Percentiles rank a stretch among this genome's conserved stretches.
Evolutionary conservation across 2,329 filamentous ascomycete genomes (phyloP).

Genomic region (Paecilomyces variotii): DNA sequence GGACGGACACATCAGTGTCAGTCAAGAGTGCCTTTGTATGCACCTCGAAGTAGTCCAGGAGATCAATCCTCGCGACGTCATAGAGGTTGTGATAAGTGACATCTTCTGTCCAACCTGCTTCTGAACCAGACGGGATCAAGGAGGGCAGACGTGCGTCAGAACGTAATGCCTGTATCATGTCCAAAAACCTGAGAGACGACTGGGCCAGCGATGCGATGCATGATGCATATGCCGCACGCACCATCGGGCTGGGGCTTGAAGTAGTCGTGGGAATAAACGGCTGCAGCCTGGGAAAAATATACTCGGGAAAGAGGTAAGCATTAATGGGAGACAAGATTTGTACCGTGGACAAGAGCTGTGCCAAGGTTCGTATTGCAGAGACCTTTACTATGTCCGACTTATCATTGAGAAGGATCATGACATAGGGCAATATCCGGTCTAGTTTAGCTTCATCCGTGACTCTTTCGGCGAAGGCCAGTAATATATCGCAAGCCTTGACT

Average conservation of each 20-base stretch:
- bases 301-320: conserved; percentile 59
- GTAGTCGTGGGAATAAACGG: conserved; percentile 47
- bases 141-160: conserved; percentile 74
- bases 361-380: conserved; percentile 75
- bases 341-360: conserved; percentile 80
- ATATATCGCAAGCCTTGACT: conserved; percentile 79
- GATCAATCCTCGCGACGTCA: conserved; percentile 74
- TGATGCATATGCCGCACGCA: conserved; percentile 86
- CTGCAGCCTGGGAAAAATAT: conserved; percentile 53
- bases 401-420: conserved; percentile 76
- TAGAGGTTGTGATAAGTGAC: conserved; percentile 72
- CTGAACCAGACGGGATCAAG: conserved; percentile 64
- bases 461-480: conserved; percentile 84
- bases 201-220: conserved; percentile 83
- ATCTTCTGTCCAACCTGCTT: conserved; percentile 62
- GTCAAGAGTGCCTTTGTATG: conserved; percentile 88
- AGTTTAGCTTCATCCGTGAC: conserved; percentile 93
- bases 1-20: conserved; percentile 75
- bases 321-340: conserved; percentile 73
- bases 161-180: conserved; percentile 81
- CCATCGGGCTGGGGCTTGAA: conserved; percentile 56
- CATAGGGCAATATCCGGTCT: conserved; percentile 83
- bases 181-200: conserved; percentile 75
- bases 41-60: conserved; percentile 74
- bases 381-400: conserved; percentile 76